These are phyloP conservation scores for Oryza punctata DNA, from an alignment of 176 grass and related monocot genomes.

Conservation along the genomic window DNA sequence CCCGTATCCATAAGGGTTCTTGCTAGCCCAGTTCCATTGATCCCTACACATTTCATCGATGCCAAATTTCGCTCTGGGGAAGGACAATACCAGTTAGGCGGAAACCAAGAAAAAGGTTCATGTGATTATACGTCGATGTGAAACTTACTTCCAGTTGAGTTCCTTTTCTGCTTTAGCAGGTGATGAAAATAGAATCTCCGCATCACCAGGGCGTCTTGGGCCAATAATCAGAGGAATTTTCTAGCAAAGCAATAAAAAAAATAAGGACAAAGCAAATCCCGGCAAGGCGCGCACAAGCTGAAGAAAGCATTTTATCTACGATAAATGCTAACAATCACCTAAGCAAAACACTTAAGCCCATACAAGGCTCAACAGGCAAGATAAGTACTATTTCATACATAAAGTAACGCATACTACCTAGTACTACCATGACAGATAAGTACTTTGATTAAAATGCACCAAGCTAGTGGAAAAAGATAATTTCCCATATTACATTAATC, in stretches of 20 bases:
- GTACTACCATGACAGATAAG: neutral
- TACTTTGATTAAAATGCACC: neutral
- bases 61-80: conserved; percentile 63
- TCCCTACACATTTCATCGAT: conserved; percentile 82
- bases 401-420: neutral
- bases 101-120: conserved; percentile 1
- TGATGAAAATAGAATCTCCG: conserved; percentile 70
- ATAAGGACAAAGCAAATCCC: conserved; percentile 4
- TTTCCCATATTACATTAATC: conserved; percentile 7
- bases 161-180: conserved; percentile 81
- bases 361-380: neutral
- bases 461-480: conserved; percentile 1
- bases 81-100: neutral
- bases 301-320: neutral
- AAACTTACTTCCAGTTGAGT: conserved; percentile 85
- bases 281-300: neutral
- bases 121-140: neutral
- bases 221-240: conserved; percentile 78
- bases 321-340: neutral
- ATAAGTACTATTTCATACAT: neutral
- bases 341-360: neutral
- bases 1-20: conserved; percentile 72
- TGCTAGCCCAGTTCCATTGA: conserved; percentile 89
- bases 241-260: conserved; percentile 38
- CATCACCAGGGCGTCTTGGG: conserved; percentile 72